These are phyloP conservation scores for Scedosporium apiospermum DNA, from an alignment of 2,329 filamentous ascomycete genomes.

Conservation along the genomic window DNA sequence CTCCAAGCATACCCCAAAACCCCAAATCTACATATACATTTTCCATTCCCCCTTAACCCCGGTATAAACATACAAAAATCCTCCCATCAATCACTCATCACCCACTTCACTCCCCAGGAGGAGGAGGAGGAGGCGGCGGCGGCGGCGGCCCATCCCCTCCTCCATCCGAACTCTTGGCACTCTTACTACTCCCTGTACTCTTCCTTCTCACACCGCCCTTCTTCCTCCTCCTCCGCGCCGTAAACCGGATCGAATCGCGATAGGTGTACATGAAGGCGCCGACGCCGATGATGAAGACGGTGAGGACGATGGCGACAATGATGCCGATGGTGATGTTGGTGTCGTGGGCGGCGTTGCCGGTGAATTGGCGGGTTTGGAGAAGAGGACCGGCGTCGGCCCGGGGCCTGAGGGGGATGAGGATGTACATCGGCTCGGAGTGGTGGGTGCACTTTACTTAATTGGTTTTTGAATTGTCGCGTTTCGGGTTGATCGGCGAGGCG, in stretches of 20 bases:
- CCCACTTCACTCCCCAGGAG: not conserved
- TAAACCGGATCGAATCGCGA: constrained; percentile 25
- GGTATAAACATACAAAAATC: not conserved
- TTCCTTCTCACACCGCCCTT: not conserved
- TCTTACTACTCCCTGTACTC: constrained; percentile 4
- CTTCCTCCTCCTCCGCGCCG: constrained; percentile 11
- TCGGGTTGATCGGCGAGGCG: too few species aligned
- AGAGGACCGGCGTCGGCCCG: not conserved
- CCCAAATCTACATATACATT: not conserved
- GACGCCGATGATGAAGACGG: constrained; percentile 26
- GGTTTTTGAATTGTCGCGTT: too few species aligned
- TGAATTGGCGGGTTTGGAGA: constrained; percentile 14
- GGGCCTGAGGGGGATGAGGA: not conserved
- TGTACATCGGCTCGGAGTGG: not conserved
- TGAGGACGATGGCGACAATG: constrained; percentile 30
- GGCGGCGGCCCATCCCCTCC: not conserved
- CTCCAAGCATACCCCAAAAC: not conserved
- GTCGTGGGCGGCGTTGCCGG: constrained; percentile 16
- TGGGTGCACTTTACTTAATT: not conserved
- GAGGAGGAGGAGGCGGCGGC: not conserved
- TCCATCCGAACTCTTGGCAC: not conserved
- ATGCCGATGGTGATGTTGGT: constrained; percentile 33
- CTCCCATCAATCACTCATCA: not conserved
- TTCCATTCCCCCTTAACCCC: not conserved
- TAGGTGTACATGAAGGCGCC: constrained; percentile 30